phyloP scores from a whole-genome alignment of 768 basidiomycete species.

The Auricularia cornea region DNA sequence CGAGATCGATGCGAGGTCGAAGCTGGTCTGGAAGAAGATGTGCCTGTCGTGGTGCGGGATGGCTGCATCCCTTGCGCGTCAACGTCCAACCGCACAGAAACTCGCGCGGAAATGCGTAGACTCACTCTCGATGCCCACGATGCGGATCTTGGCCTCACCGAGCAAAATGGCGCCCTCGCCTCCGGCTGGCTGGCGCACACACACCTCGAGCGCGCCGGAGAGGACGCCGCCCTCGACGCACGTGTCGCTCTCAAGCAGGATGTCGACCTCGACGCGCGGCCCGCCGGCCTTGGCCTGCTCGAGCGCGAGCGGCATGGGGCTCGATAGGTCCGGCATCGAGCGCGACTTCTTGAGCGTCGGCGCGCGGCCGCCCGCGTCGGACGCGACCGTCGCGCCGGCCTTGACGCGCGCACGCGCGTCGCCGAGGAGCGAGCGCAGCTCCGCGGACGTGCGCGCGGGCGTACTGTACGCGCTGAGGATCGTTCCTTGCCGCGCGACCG shows the following conservation, averaged over 20 bases:
- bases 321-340: conserved; percentile 14
- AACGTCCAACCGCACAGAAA: conserved; percentile 2
- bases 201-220: conserved; percentile 60
- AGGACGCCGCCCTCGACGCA: conserved; percentile 75
- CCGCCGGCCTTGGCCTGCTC: conserved; percentile 61
- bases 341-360: conserved; percentile 7
- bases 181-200: conserved; percentile 47
- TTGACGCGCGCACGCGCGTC: conserved; percentile 49
- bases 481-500: conserved; percentile 41
- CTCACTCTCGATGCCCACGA: conserved; percentile 77
- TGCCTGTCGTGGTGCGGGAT: conserved; percentile 51
- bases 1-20: conserved; percentile 42
- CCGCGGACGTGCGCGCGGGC: conserved; percentile 42
- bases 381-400: conserved; percentile 40
- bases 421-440: conserved; percentile 57
- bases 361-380: conserved; percentile 11
- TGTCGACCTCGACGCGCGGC: conserved; percentile 75
- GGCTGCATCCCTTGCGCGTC: conserved; percentile 13
- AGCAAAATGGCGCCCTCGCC: conserved; percentile 51
- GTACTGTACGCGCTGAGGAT: conserved; percentile 44
- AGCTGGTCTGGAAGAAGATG: conserved; percentile 74
- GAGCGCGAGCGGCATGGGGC: conserved; percentile 22
- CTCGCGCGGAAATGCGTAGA: no score
- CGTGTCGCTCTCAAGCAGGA: conserved; percentile 63
- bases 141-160: conserved; percentile 66